Evolutionary conservation across 169 alveolate species (phyloP).

Genomic region (Perkinsus chesapeaki): DNA sequence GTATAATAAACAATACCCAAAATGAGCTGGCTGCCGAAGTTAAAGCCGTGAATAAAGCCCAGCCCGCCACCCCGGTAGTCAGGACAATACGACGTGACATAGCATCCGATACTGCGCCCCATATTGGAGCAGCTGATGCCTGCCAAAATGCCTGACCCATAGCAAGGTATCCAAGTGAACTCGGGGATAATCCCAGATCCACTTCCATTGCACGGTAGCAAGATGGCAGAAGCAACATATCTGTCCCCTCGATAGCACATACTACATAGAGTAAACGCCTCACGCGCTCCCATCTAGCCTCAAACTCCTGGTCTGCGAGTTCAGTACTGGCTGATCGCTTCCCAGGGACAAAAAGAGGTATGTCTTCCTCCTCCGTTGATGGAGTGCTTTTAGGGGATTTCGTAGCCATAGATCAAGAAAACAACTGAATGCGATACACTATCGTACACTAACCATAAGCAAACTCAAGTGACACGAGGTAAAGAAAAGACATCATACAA

Average conservation of each 20-base stretch:
- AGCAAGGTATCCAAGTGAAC: slow-evolving; percentile 25
- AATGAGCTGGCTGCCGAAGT: slow-evolving; percentile 26
- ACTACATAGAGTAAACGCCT: not conserved
- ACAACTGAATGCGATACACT: not conserved
- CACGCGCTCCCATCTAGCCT: not conserved
- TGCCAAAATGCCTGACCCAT: slow-evolving; percentile 30
- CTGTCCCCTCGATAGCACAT: slow-evolving; percentile 30
- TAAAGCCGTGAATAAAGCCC: slow-evolving; percentile 32
- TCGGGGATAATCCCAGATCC: slow-evolving; percentile 28
- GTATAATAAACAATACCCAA: slow-evolving; percentile 29
- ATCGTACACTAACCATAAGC: too few relatives aligned
- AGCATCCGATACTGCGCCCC: slow-evolving; percentile 36
- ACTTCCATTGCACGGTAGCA: slow-evolving; percentile 34
- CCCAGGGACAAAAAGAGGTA: not conserved
- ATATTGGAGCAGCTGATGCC: slow-evolving; percentile 32
- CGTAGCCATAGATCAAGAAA: not conserved
- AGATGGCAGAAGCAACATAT: slow-evolving; percentile 35
- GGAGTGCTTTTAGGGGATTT: not conserved
- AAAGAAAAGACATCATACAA: not conserved
- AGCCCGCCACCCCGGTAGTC: slow-evolving; percentile 33
- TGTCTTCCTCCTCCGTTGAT: too few relatives aligned
- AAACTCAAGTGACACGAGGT: too few relatives aligned
- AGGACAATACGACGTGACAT: slow-evolving; percentile 28
- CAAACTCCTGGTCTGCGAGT: not conserved
- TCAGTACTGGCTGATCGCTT: not conserved